A percentile compares a stretch with the other conserved stretches of the same genome.
phyloP scores from a whole-genome alignment of 108 stramenopile species.

The Parietichytrium sp. region DNA sequence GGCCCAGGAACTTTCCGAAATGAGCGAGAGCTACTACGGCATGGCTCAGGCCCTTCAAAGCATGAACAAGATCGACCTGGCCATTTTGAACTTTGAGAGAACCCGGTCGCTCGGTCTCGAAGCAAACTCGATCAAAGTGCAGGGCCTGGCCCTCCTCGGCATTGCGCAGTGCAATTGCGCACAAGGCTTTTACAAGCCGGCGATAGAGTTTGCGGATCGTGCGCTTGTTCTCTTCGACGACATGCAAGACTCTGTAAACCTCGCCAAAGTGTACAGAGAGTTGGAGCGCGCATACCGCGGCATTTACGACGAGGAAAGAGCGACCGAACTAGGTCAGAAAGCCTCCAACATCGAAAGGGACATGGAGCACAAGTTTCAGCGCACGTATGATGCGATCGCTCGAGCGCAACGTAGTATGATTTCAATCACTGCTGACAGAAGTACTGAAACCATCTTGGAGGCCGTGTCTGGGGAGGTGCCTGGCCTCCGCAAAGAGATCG shows the following conservation, averaged over 20 bases:
- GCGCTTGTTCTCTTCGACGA: constrained; percentile 13
- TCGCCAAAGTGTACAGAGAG: background rate
- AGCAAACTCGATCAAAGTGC: background rate
- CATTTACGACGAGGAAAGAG: constrained; percentile 19
- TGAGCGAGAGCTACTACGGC: constrained; percentile 21
- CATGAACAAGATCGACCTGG: background rate
- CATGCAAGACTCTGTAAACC: background rate
- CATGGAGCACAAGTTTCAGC: background rate
- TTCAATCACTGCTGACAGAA: constrained; percentile 20
- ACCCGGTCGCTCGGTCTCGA: constrained; percentile 16
- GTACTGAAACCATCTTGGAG: background rate
- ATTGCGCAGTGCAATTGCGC: background rate
- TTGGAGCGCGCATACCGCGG: background rate
- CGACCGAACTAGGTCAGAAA: background rate
- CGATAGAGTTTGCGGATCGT: constrained; percentile 27
- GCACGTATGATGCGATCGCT: background rate
- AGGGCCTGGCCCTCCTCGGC: constrained; percentile 23
- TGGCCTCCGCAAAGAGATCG: background rate
- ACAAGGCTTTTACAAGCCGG: background rate
- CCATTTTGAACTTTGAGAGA: constrained; percentile 11
- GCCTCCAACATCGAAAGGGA: background rate
- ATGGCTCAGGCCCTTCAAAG: background rate
- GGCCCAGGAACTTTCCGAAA: background rate
- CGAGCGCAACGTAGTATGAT: background rate
- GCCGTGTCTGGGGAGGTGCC: background rate